phyloP scores from a whole-genome alignment of 208 protist genomes.

The Tetramitus jugosus region DNA sequence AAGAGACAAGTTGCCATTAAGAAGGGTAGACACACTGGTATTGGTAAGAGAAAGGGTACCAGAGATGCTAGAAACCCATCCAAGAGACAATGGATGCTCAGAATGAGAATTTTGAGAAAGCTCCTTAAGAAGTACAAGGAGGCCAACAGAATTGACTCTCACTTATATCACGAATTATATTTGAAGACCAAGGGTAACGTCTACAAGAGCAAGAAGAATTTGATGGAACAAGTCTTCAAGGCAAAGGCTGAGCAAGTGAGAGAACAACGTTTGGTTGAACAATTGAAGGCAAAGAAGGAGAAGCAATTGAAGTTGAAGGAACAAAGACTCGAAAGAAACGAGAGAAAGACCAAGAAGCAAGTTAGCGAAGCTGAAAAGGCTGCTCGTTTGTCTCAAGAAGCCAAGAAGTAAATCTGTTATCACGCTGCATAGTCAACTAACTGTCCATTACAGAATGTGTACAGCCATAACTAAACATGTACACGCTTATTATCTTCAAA shows the following conservation, averaged over 20 bases:
- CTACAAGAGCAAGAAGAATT: slow-evolving; percentile 98
- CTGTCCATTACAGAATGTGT: no score
- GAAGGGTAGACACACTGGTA: slow-evolving; percentile 79
- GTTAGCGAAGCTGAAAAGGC: slow-evolving; percentile 11
- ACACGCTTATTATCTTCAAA: no score
- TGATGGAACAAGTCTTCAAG: slow-evolving; percentile 96
- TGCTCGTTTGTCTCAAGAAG: background rate
- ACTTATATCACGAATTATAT: slow-evolving; percentile 95
- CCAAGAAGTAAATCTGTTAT: background rate
- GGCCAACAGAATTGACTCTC: slow-evolving; percentile 93
- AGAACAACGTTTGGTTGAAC: slow-evolving; percentile 82
- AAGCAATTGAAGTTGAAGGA: background rate
- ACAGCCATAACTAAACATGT: no score
- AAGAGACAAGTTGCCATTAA: slow-evolving; percentile 76
- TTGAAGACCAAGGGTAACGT: slow-evolving; percentile 96
- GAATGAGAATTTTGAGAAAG: slow-evolving; percentile 90
- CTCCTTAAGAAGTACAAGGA: slow-evolving; percentile 95
- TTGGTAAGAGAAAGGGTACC: slow-evolving; percentile 92
- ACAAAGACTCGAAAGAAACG: background rate
- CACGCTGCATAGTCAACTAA: no score
- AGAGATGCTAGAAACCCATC: slow-evolving; percentile 88
- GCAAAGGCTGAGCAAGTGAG: slow-evolving; percentile 89
- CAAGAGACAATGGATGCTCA: slow-evolving; percentile 95
- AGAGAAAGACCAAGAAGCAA: background rate
- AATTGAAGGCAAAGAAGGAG: slow-evolving; percentile 45